phyloP scores from a whole-genome alignment of 1,139 yeast species.

The Blastobotrys ciferrii region DNA sequence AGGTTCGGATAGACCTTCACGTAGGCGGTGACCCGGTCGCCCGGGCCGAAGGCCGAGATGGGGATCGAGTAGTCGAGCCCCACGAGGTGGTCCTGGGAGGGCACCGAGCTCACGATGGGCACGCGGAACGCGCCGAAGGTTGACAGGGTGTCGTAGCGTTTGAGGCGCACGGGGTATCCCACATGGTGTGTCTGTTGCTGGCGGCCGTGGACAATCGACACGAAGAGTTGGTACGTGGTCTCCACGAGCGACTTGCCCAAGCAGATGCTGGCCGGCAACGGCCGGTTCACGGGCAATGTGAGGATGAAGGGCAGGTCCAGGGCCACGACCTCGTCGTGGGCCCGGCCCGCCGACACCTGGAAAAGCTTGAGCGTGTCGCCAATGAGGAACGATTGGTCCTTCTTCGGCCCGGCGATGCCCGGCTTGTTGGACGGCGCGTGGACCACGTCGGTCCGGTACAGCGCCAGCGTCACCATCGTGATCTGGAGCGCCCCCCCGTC shows the following conservation, averaged over 20 bases:
- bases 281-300: conserved; percentile 35
- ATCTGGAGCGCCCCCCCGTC: conserved; percentile 30
- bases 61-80: conserved; percentile 38
- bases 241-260: conserved; percentile 36
- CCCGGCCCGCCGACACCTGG: conserved; percentile 28
- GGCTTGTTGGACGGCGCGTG: conserved; percentile 38
- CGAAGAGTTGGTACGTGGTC: conserved; percentile 37
- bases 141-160: conserved; percentile 41
- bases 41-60: conserved; percentile 41
- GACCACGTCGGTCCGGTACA: conserved; percentile 41
- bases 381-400: conserved; percentile 38
- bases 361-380: conserved; percentile 35
- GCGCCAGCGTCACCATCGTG: conserved; percentile 35
- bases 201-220: conserved; percentile 32
- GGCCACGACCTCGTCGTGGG: conserved; percentile 33
- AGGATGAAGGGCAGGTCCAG: conserved; percentile 42
- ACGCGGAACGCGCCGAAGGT: conserved; percentile 39
- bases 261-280: conserved; percentile 39
- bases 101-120: conserved; percentile 31
- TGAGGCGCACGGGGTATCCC: conserved; percentile 38
- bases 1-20: conserved; percentile 37
- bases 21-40: conserved; percentile 36
- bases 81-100: conserved; percentile 40
- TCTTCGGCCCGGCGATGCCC: conserved; percentile 33
- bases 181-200: conserved; percentile 29